Base-by-base conservation (phyloP, 345 rosid genomes). In the Turnera subulata region DNA sequence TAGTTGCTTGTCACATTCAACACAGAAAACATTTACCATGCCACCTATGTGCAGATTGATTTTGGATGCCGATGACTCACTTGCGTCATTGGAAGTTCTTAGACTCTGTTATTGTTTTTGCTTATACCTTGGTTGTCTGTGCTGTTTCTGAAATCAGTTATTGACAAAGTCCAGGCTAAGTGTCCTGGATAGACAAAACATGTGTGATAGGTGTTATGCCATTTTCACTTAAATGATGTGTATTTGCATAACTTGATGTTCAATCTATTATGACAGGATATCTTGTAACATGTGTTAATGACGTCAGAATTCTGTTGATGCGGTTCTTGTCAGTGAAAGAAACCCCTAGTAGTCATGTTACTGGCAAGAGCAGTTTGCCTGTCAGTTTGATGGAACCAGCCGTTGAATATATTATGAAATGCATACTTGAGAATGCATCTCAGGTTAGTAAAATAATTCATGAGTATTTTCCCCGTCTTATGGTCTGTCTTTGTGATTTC, bases 321-420 rank as follows among this genome's bases (percentile, higher is more conserved):
- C 82, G 81, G 69, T 58, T 78, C 50, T 59, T 77, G 51, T 76
- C 78, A 61, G 50, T 51, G 39, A 76, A 76, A 65, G 84, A 75
- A 60, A 56, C 63, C 2, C 45, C 46, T 51, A 49, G 25, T 66
- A 70, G 85, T 53, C 57, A 64, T 74, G 67, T 68, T 64, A 40
- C 62, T 12, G 81, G 75, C 56, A 71, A 77, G 63, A 78, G 39
- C 59, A 82, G 70, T 65, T 57, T 76, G 73, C 81, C 82, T 63
- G 73, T 84, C 70, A 74, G 62, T 65, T 70, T 88, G 81, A 78
- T 91, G 73, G 98, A 88, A 65, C 96, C 98, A 59, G 63, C 90
- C 35, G 73, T 91, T 55, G 90, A 84, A 68, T 80, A 84, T 68
- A 68, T 81, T 55, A 65, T 86, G 81, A 84, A 78, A 66, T 70